Conservation (phyloP, 2,329 filamentous ascomycete species). For the Aspergillus sp. region DNA sequence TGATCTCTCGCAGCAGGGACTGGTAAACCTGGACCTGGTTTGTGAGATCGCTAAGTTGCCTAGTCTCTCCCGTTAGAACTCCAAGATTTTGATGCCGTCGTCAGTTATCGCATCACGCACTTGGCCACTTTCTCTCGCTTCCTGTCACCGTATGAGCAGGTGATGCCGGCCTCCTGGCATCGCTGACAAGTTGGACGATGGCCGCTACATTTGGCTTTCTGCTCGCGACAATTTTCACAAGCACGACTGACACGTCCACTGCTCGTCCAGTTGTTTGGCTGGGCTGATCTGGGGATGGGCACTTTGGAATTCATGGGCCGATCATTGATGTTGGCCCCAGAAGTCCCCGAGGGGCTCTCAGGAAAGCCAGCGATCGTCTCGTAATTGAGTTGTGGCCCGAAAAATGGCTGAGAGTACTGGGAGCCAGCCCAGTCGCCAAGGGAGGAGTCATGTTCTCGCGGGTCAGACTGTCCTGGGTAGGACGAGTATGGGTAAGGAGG, state of each 20-base stretch:
- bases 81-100: neutral
- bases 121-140: slow-evolving; percentile 44
- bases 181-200: slow-evolving; percentile 42
- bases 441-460: slow-evolving; percentile 13
- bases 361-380: slow-evolving; percentile 13
- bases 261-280: slow-evolving; percentile 20
- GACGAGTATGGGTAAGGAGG: slow-evolving; percentile 14
- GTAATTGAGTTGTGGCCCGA: slow-evolving; percentile 12
- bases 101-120: slow-evolving; percentile 25
- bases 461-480: slow-evolving; percentile 14
- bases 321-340: slow-evolving; percentile 11
- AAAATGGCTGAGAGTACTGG: slow-evolving; percentile 15
- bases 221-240: slow-evolving; percentile 45
- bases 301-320: slow-evolving; percentile 27
- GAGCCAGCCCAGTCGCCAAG: slow-evolving; percentile 16
- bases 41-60: slow-evolving; percentile 38
- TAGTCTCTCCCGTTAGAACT: slow-evolving; percentile 20
- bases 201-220: slow-evolving; percentile 47
- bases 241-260: slow-evolving; percentile 36
- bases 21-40: slow-evolving; percentile 36
- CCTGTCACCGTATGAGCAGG: slow-evolving; percentile 44
- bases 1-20: slow-evolving; percentile 31
- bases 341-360: slow-evolving; percentile 12
- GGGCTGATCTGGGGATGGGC: slow-evolving; percentile 27
- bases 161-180: slow-evolving; percentile 40